Conservation (phyloP, 202 grass and related monocot species). For the Cymbopogon flexuosus region DNA sequence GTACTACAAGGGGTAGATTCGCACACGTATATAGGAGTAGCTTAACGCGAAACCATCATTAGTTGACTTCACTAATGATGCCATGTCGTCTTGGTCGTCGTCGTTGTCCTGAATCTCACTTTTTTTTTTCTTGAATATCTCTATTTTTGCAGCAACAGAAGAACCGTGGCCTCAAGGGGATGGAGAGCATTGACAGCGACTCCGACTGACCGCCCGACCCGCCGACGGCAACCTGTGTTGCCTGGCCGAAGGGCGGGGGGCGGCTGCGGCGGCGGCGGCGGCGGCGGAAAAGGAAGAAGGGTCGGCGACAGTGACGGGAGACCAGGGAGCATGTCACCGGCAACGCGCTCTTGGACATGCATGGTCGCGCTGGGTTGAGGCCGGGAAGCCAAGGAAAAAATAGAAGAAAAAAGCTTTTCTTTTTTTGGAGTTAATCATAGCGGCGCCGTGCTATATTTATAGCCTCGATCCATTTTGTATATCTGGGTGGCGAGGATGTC, state of each 20-base stretch:
- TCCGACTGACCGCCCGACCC: conserved; percentile 43
- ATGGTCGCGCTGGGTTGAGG: neutral
- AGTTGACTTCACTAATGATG: neutral
- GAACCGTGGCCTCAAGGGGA: conserved; percentile 50
- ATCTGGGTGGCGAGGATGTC: conserved; percentile 21
- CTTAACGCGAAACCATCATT: neutral
- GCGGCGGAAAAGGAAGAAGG: neutral
- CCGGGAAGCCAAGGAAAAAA: neutral
- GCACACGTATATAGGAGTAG: neutral
- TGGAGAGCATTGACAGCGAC: conserved; percentile 60
- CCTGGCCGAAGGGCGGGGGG: too few relatives aligned
- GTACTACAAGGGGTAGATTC: neutral
- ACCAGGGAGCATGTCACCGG: neutral
- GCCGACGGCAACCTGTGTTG: neutral
- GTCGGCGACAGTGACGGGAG: neutral
- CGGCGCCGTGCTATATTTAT: neutral
- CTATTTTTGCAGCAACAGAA: conserved; percentile 33
- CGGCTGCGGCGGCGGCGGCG: too few relatives aligned
- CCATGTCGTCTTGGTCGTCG: neutral
- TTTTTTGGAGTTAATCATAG: neutral
- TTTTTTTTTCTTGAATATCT: neutral
- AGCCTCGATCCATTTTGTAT: conserved; percentile 40
- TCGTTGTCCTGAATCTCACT: neutral
- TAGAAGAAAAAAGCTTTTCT: neutral
- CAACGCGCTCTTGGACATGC: neutral